Evolutionary conservation across 306 rosid species (phyloP), one percentile per base, ranked within the genome.

Genomic region (Geum urbanum): DNA sequence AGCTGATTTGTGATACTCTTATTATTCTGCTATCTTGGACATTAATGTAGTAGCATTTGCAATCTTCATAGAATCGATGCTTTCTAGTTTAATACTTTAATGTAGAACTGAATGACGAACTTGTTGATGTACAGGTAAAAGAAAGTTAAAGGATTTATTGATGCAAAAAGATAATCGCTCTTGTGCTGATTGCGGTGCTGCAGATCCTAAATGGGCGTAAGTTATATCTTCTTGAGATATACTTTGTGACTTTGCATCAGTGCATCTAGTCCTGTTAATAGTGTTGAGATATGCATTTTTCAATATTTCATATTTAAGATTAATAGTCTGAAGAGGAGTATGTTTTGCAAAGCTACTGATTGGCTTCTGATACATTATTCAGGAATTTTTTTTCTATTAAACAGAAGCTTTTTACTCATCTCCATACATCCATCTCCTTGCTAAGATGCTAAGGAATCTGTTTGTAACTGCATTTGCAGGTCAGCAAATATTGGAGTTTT

Each of bases 131-230:
- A 66, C 89, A 95, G 99, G 96, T 76, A 91, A 85, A 84, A 83
- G 82, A 71, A 86, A 85, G 80, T 76, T 95, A 79, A 91, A 68
- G 81, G 92, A 89, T 74, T 69, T 95, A 78, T 77, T 91, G 80
- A 74, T 78, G 74, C 91, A 86, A 67, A 79, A 78, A 11, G 97
- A 95, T 78, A 95, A 95, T 75, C 91, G 91, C 71, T 4, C 59
- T 51, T 95, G 99, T 77, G 95, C 99, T 58, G 99, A 95, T 80
- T 95, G 99, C 81, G 85, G 86, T 76, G 92, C 96, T 69, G 79
- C 91, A 15, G 96, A 91, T 82, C 99, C 99, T 67, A 91, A 89
- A 86, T 95, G 99, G 99, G 99, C 99, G 99, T 95, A 86, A 82
- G 99, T 86, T 44, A 27, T 58, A 8, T 67, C 47, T 16, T 54